These are phyloP conservation scores for Spongospora subterranea DNA, from an alignment of 208 protist genomes.

Conservation along the genomic window DNA sequence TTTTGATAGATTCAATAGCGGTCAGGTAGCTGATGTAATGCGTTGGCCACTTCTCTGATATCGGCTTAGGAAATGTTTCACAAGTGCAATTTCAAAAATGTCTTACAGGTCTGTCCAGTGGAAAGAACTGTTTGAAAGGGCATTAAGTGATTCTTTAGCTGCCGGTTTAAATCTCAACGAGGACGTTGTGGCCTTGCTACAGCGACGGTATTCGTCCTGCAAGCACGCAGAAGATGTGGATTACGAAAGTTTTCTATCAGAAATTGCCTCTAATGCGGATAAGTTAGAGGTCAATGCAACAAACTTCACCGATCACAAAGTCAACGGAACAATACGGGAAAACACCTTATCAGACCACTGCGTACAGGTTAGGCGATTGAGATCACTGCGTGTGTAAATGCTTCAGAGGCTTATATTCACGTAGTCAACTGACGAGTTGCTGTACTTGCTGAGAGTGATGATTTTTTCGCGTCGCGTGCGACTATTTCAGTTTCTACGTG, in stretches of 20 bases:
- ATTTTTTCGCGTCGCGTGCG: neutral
- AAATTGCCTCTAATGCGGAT: neutral
- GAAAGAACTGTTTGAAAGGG: neutral
- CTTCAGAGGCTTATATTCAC: neutral
- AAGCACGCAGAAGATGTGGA: conserved; percentile 2
- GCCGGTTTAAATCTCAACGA: conserved; percentile 33
- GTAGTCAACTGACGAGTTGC: neutral
- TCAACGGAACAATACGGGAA: neutral
- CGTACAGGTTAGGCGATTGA: neutral
- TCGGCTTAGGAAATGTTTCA: neutral
- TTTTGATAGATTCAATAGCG: conserved; percentile 54
- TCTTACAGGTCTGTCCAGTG: neutral
- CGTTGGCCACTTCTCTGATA: neutral
- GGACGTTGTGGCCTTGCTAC: neutral
- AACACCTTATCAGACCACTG: neutral
- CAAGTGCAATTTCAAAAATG: conserved; percentile 19
- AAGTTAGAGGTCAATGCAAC: neutral
- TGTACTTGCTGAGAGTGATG: neutral
- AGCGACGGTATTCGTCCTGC: neutral
- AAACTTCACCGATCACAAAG: neutral
- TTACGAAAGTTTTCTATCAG: neutral
- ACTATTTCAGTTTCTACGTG: neutral
- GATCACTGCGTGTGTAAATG: neutral
- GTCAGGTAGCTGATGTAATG: neutral
- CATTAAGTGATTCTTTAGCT: neutral